These are phyloP conservation scores for Lasiosphaeris hirsuta DNA, from an alignment of 495 filamentous ascomycete genomes.

Conservation along the genomic window DNA sequence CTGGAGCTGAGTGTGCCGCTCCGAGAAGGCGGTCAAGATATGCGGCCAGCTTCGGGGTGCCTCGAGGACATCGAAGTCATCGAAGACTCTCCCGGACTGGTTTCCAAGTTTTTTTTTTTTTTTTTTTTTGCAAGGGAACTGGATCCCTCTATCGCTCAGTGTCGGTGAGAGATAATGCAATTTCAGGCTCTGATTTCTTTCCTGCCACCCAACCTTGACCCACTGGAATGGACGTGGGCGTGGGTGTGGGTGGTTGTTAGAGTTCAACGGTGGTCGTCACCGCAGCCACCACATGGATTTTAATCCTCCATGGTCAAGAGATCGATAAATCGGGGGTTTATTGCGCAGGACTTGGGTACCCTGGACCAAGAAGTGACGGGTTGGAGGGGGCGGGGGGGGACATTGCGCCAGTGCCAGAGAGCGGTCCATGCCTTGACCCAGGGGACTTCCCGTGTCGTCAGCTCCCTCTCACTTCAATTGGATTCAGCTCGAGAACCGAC, in stretches of 20 bases:
- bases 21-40: slow-evolving; percentile 8
- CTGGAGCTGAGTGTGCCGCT: slow-evolving; percentile 6
- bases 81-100: background rate
- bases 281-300: slow-evolving; percentile 6
- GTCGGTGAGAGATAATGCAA: background rate
- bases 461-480: no score
- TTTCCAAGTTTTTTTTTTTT: background rate
- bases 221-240: background rate
- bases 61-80: background rate
- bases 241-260: background rate
- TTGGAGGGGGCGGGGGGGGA: background rate
- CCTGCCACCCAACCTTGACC: no score
- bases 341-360: background rate
- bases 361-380: background rate
- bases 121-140: background rate
- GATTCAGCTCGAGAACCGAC: background rate
- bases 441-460: background rate
- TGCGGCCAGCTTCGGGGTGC: background rate
- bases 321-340: background rate
- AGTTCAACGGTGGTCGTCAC: slow-evolving; percentile 1
- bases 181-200: background rate
- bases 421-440: background rate
- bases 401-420: background rate
- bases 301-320: background rate
- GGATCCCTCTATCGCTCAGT: background rate